These are phyloP conservation scores for Hyparrhenia diplandra DNA, from an alignment of 176 grass and related monocot species.

Conservation along the genomic window DNA sequence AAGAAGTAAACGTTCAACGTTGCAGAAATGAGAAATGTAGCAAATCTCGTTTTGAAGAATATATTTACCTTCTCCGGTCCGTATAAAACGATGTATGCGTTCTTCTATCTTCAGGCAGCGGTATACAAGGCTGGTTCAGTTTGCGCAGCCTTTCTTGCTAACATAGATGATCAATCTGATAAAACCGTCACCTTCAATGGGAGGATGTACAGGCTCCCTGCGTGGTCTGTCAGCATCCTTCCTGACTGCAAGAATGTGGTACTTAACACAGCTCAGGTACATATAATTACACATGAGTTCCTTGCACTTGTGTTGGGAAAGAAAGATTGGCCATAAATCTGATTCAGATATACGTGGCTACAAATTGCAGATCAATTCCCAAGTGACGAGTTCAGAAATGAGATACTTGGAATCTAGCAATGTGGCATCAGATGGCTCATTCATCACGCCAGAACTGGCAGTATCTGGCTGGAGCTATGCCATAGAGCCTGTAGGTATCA, in stretches of 20 bases:
- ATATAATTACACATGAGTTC: background rate
- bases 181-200: slow-evolving; percentile 85
- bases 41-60: background rate
- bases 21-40: background rate
- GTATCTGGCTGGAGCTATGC: slow-evolving; percentile 72
- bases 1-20: background rate
- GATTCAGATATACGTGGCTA: background rate
- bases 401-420: slow-evolving; percentile 46
- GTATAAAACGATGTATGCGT: background rate
- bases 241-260: slow-evolving; percentile 97
- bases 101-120: slow-evolving; percentile 52
- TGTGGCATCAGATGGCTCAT: slow-evolving; percentile 35
- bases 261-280: slow-evolving; percentile 90
- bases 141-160: slow-evolving; percentile 93
- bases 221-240: slow-evolving; percentile 98
- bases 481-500: slow-evolving; percentile 81
- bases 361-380: slow-evolving; percentile 62
- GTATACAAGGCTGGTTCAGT: slow-evolving; percentile 61
- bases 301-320: background rate
- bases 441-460: slow-evolving; percentile 26
- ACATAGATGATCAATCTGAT: slow-evolving; percentile 66
- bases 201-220: slow-evolving; percentile 65
- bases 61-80: background rate
- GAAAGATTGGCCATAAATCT: background rate
- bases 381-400: slow-evolving; percentile 51